A percentile compares a stretch with the other conserved stretches of the same genome.
phyloP scores from a whole-genome alignment of 2,329 filamentous ascomycete species.

The Emergomyces pasteurianus region DNA sequence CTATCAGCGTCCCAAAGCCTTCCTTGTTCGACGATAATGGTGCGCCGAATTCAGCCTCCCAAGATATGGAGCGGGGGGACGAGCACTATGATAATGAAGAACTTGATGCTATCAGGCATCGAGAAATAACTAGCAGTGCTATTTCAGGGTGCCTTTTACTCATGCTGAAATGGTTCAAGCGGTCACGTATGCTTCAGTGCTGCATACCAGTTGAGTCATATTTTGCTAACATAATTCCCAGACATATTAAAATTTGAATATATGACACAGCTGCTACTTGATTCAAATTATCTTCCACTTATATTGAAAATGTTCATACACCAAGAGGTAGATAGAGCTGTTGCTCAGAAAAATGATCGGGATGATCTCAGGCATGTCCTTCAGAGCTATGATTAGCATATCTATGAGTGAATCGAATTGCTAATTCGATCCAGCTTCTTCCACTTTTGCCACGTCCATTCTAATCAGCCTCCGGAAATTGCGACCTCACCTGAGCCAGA shows the following conservation, averaged over 20 bases:
- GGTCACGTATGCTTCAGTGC: constrained; percentile 58
- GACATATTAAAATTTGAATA: constrained; percentile 95
- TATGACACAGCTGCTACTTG: constrained; percentile 79
- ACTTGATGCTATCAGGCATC: constrained; percentile 63
- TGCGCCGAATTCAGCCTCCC: background rate
- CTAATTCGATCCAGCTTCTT: constrained; percentile 56
- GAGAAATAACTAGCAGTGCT: constrained; percentile 84
- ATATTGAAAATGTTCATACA: constrained; percentile 88
- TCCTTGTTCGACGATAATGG: background rate
- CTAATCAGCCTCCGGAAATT: constrained; percentile 42
- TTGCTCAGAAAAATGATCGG: constrained; percentile 74
- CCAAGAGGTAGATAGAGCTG: constrained; percentile 82
- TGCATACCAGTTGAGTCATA: background rate
- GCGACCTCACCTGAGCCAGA: constrained; percentile 24
- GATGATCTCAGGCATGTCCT: constrained; percentile 60
- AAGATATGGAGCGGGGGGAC: background rate
- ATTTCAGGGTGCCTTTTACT: constrained; percentile 79
- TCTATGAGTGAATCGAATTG: background rate
- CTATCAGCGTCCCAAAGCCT: background rate
- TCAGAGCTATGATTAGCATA: background rate
- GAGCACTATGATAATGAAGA: constrained; percentile 45
- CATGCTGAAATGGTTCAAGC: constrained; percentile 91
- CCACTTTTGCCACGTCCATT: constrained; percentile 68
- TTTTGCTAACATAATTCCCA: constrained; percentile 24
- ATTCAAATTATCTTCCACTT: constrained; percentile 88